Conservation (phyloP, 2,329 filamentous ascomycete genomes). For the Alternaria longipes region DNA sequence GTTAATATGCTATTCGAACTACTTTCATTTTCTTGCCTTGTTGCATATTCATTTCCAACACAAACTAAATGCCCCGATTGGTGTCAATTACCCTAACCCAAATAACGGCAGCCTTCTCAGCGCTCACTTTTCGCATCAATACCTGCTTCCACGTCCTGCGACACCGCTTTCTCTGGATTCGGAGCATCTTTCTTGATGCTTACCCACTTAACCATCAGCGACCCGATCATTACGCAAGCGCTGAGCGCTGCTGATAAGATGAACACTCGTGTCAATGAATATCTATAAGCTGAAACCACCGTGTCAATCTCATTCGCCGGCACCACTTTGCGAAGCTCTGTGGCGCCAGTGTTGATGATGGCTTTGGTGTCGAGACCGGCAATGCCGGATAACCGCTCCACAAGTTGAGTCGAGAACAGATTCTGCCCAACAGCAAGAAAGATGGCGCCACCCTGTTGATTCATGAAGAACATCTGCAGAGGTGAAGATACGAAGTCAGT, state of each 20-base stretch:
- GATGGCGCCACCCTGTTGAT: conserved; percentile 58
- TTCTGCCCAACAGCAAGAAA: conserved; percentile 59
- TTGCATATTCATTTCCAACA: neutral
- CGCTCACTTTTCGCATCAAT: neutral
- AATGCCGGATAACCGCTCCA: conserved; percentile 31
- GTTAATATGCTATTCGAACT: too few relatives aligned
- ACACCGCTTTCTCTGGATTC: neutral
- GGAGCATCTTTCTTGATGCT: conserved; percentile 55
- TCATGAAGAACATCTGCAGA: conserved; percentile 53
- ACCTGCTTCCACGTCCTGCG: neutral
- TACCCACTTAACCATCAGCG: conserved; percentile 67
- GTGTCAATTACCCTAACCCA: neutral
- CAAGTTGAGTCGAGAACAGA: conserved; percentile 35
- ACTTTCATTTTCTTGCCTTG: neutral
- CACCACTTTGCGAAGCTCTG: conserved; percentile 65
- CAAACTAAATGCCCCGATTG: neutral
- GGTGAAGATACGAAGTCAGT: neutral
- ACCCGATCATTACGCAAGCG: conserved; percentile 63
- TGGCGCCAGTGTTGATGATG: conserved; percentile 57
- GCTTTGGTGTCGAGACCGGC: conserved; percentile 27
- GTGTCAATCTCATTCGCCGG: conserved; percentile 58
- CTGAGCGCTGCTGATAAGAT: conserved; percentile 66
- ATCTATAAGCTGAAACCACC: conserved; percentile 71
- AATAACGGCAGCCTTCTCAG: neutral
- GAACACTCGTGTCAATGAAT: conserved; percentile 65